A percentile compares a stretch with the other conserved stretches of the same genome.
Conservation (phyloP, 108 stramenopile genomes). For the Discostella stelligeroides region DNA sequence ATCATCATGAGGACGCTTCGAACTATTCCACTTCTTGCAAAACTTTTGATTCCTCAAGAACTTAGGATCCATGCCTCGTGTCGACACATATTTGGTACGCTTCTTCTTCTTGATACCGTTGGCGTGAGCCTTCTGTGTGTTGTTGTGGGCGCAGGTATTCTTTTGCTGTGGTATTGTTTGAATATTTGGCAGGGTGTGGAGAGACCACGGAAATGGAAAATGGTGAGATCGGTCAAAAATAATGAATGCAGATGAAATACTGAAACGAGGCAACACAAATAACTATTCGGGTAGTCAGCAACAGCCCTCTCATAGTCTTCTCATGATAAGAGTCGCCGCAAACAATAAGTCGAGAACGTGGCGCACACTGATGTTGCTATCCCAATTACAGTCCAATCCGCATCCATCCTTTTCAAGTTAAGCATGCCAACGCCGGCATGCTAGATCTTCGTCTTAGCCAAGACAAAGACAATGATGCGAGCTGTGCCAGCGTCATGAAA, state of each 20-base stretch:
- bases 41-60: conserved; percentile 91
- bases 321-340: no score
- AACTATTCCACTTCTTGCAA: conserved; percentile 91
- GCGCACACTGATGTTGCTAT: no score
- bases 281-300: background rate
- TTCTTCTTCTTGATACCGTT: conserved; percentile 94
- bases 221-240: no score
- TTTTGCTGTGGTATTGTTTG: conserved; percentile 76
- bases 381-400: no score
- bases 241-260: background rate
- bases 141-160: conserved; percentile 95
- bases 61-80: conserved; percentile 92
- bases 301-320: background rate
- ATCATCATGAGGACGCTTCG: conserved; percentile 76
- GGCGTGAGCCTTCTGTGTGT: conserved; percentile 90
- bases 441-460: no score
- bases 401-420: no score
- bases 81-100: conserved; percentile 76
- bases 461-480: no score
- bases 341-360: no score
- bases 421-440: no score
- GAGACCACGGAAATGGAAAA: background rate
- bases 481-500: no score
- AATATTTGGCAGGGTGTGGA: background rate
- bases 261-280: background rate